Base-by-base conservation (phyloP, 106 monocot genomes). In the Hemerocallis citrina region DNA sequence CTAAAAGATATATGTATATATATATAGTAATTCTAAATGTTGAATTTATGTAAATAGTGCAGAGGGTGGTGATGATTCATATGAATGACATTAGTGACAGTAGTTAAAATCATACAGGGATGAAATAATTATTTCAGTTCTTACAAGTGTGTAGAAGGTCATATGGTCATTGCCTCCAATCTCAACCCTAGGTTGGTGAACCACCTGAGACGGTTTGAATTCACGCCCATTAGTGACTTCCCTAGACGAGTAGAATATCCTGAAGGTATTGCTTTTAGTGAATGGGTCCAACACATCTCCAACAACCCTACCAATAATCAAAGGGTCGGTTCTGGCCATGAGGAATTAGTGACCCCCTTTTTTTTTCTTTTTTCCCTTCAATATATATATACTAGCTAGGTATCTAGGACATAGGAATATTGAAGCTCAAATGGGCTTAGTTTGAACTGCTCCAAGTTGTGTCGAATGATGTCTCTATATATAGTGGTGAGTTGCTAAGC, bases 241-340 rank as follows among this genome's bases (percentile, higher is more conserved):
- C 45, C 74, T 69, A 6, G 74, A 50, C 24, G 33, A 55, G 52
- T 83, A 83, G 13, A 39, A 33, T 24, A 78, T 67, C 23, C 63
- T 74, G 1, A 78, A 35, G n/a, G 61, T n/a, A 10, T 63, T 48
- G 4, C 44, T 63, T 25, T 78, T 55, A 0, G 58, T 64, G 63
- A 83, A 83, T 0, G 78, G 78, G 48, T 83, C 74, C 46, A 83
- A 17, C 32, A 83, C 66, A 59, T 83, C 82, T 1, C 82, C 78
- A 5, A 83, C 65, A 22, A 83, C 74, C 28, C 82, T 57, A 6
- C 82, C 78, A 6, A 83, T 61, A 33, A 58, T 55, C 78, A 83
- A 49, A 30, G 82, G 41, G 31, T 73, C 66, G 49, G 74, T 80
- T 50, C 74, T 79, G 43, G 39, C 31, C 60, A 52, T 67, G 19